Base-by-base conservation (phyloP, 2,329 filamentous ascomycete genomes). In the Xylariaceae sp. region DNA sequence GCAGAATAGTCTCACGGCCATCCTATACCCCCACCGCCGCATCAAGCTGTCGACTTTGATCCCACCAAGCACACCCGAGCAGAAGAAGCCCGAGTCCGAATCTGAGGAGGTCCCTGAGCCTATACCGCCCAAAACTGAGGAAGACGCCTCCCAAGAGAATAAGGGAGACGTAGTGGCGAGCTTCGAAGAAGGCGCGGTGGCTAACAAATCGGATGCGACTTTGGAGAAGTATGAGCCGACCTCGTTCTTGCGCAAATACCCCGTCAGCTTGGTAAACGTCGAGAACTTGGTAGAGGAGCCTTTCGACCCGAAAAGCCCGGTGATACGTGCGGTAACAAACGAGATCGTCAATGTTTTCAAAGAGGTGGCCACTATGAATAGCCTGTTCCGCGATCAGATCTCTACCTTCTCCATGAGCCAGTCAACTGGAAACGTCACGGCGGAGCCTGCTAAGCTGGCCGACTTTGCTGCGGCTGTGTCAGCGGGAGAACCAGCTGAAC, bases 341-440 rank as follows among this genome's bases (percentile, higher is more conserved):
- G 94, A 98, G 67, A 97, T 98, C 46, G 88, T 98, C 59, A 97
- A 96, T 60, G 92, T 95, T 1, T 97, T 96, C 72, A 97, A 96
- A 67, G 89, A 97, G 61, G 88, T 98, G 38, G 90, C 90, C 8
- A 84, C 81, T 31, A 79, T 96, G 65, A 98, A 97, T 67, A 88
- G 85, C 43, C 73, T 98, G 14, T 98, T 98, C 73, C 80, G 90
- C 41, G 92, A 98, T 57, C 92, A 98, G 59, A 94, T 98, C 39
- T 94, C 89, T 1, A 94, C 90, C 2, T 98, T 97, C 59, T 90
- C 88, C 19, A 94, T 94, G 73, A 94, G 88, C 54, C 88, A 95
- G 53, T 94, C 87, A 8, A 86, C 89, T 0, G 89, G 90, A 39
- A 98, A 97, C 53, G 86, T 98, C 35, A 90, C 88, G 33, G 85